These are phyloP conservation scores for Thoreauomyces humboldtii DNA, from an alignment of 192 early-diverging fungal genomes.

Conservation along the genomic window DNA sequence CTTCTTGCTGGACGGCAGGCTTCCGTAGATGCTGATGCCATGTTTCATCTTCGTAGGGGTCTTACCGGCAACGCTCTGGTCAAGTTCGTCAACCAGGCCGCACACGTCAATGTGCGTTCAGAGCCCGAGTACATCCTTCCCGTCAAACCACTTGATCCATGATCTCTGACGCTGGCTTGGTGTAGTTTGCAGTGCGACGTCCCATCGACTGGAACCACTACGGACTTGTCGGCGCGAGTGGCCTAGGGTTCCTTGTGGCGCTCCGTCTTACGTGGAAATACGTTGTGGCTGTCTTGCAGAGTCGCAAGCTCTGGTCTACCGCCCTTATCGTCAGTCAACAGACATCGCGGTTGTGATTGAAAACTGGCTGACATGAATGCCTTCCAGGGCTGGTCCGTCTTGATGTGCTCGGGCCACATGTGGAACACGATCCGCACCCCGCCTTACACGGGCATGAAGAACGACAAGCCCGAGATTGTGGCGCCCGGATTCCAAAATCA, in stretches of 20 bases:
- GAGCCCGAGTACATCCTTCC: too few species aligned
- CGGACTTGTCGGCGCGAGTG: conserved; percentile 33
- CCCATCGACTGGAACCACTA: conserved; percentile 59
- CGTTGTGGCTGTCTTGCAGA: conserved; percentile 41
- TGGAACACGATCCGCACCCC: conserved; percentile 81
- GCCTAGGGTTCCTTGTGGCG: background rate
- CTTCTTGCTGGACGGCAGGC: too few species aligned
- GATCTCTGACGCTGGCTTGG: too few species aligned
- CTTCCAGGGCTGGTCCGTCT: conserved; percentile 53
- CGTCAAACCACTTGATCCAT: too few species aligned
- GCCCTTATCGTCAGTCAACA: conserved; percentile 10
- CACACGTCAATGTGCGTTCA: too few species aligned
- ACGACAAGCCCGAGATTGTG: conserved; percentile 59
- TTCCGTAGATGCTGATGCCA: too few species aligned
- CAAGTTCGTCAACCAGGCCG: background rate
- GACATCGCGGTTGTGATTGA: background rate
- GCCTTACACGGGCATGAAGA: conserved; percentile 54
- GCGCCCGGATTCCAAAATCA: conserved; percentile 67
- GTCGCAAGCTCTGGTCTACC: conserved; percentile 23
- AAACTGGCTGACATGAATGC: background rate
- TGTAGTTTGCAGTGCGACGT: conserved; percentile 41
- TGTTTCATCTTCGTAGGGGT: too few species aligned
- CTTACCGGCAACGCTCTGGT: conserved; percentile 65
- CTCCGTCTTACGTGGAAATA: conserved; percentile 27
- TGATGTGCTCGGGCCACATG: conserved; percentile 80